phyloP scores from a whole-genome alignment of 1,284 basidiomycete genomes.

The Malassezia nana region DNA sequence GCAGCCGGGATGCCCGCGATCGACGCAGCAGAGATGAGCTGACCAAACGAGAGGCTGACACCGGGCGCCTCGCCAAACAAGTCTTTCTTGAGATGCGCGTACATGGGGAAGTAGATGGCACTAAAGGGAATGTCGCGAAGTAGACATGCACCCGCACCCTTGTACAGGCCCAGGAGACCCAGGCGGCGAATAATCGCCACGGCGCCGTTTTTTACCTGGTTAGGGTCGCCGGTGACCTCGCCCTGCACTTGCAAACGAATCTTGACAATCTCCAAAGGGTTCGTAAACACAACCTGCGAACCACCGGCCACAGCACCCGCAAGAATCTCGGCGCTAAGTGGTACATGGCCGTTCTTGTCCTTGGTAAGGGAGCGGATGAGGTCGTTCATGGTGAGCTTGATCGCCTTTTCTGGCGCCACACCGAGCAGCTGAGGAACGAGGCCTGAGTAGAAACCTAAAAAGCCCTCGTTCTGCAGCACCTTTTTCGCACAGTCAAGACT shows the following conservation, averaged over 20 bases:
- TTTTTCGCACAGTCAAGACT: conserved; percentile 74
- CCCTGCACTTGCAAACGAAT: conserved; percentile 94
- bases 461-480: conserved; percentile 85
- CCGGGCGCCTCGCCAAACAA: conserved; percentile 88
- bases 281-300: conserved; percentile 94
- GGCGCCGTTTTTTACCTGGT: conserved; percentile 69
- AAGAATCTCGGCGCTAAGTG: conserved; percentile 71
- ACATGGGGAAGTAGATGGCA: conserved; percentile 50
- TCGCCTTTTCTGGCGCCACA: conserved; percentile 95
- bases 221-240: conserved; percentile 75
- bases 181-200: conserved; percentile 84
- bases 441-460: conserved; percentile 88
- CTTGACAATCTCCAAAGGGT: conserved; percentile 78
- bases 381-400: conserved; percentile 89
- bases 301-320: conserved; percentile 90
- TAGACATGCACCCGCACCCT: conserved; percentile 71
- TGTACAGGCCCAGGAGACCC: conserved; percentile 84
- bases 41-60: conserved; percentile 80
- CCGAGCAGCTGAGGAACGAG: conserved; percentile 90
- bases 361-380: conserved; percentile 70
- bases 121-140: conserved; percentile 85
- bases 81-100: conserved; percentile 68
- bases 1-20: conserved; percentile 81
- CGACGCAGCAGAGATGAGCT: conserved; percentile 73
- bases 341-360: conserved; percentile 87